phyloP scores from a whole-genome alignment of 1,139 yeast species.

The Candida labiduridarum region DNA sequence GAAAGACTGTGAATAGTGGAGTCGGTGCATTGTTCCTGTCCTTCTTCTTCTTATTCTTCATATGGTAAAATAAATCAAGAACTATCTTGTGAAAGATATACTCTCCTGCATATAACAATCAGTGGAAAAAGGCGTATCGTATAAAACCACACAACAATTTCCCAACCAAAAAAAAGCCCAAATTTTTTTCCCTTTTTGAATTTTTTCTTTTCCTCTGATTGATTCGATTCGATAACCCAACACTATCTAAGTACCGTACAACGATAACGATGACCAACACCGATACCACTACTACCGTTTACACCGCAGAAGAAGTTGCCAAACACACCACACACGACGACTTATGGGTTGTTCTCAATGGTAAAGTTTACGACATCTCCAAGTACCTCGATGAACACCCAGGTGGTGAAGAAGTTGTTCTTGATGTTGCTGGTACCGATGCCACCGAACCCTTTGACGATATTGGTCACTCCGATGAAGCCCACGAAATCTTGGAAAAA shows the following conservation, averaged over 20 bases:
- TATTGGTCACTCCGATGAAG: slow-evolving; percentile 97
- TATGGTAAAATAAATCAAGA: too few species aligned
- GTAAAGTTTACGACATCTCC: slow-evolving; percentile 86
- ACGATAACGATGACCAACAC: slow-evolving; percentile 5
- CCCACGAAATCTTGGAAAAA: slow-evolving; percentile 71
- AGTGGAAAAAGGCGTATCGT: not conserved
- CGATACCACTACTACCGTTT: slow-evolving; percentile 21
- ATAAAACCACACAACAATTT: slow-evolving; percentile 4
- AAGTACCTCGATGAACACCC: slow-evolving; percentile 88
- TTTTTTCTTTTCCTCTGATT: not conserved
- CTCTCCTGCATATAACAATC: not conserved
- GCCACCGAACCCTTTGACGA: slow-evolving; percentile 95
- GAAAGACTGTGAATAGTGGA: too few species aligned
- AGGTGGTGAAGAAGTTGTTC: slow-evolving; percentile 96
- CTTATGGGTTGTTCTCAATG: slow-evolving; percentile 88
- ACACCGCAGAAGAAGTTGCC: slow-evolving; percentile 62
- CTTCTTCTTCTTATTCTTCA: too few species aligned
- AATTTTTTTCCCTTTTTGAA: not conserved
- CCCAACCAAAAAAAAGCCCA: not conserved
- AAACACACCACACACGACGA: slow-evolving; percentile 78
- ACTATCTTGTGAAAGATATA: not conserved
- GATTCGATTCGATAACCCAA: not conserved
- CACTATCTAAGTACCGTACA: slow-evolving; percentile 8
- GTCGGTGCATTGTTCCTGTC: too few species aligned
- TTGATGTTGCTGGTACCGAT: slow-evolving; percentile 90